A percentile compares a stretch with the other conserved stretches of the same genome.
Evolutionary conservation across 345 rosid genomes (phyloP).

Genomic region (Erysimum cheiranthoides): DNA sequence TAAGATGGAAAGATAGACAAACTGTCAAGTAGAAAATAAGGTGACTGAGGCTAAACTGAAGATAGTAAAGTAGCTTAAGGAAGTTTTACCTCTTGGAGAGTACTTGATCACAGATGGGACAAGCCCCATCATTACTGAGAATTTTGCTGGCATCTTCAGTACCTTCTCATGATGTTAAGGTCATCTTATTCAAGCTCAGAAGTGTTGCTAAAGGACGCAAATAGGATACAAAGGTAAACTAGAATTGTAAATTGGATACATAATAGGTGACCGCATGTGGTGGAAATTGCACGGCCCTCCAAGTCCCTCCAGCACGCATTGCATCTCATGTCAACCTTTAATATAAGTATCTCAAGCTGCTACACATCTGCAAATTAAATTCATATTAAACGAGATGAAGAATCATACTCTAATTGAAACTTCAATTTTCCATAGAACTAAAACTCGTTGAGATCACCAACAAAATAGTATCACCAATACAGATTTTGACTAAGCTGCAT

Average conservation of each 20-base stretch:
- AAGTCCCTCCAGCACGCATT: constrained; percentile 96
- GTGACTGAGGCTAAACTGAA: not conserved
- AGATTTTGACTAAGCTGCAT: not conserved
- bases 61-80: constrained; percentile 10
- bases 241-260: constrained; percentile 61
- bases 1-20: constrained; percentile 49
- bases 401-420: constrained; percentile 2
- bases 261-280: constrained; percentile 90
- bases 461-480: not conserved
- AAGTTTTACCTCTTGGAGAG: constrained; percentile 84
- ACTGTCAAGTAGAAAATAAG: constrained; percentile 35
- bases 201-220: constrained; percentile 3
- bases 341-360: constrained; percentile 39
- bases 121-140: constrained; percentile 83
- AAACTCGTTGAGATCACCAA: constrained; percentile 19
- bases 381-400: constrained; percentile 8
- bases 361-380: constrained; percentile 16
- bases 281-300: constrained; percentile 87
- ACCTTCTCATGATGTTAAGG: constrained; percentile 66
- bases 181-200: constrained; percentile 40
- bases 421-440: constrained; percentile 6
- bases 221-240: constrained; percentile 4
- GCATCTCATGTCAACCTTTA: constrained; percentile 80
- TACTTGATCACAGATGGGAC: constrained; percentile 95
- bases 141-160: constrained; percentile 93